Conservation (phyloP, 495 filamentous ascomycete species). For the Tuber magnatum region DNA sequence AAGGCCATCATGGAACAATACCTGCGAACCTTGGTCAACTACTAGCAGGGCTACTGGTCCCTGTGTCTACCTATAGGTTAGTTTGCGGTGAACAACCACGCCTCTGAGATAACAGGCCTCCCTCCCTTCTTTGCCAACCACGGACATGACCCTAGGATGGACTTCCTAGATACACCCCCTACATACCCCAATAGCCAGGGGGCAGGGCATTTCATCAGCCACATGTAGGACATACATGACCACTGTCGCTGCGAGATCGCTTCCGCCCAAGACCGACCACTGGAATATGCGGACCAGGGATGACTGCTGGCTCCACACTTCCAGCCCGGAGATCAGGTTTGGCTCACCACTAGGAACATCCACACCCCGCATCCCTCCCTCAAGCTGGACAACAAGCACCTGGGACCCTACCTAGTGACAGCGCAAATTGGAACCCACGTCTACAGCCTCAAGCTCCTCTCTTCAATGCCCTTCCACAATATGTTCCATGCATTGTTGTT, state of each 20-base stretch:
- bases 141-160: no score
- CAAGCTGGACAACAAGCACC: conserved; percentile 9
- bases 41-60: conserved; percentile 39
- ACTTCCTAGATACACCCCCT: background rate
- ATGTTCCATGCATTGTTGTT: no score
- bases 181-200: background rate
- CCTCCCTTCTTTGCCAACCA: conserved; percentile 20
- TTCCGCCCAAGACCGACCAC: no score
- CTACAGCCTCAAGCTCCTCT: no score
- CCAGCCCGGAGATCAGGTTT: background rate
- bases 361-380: background rate
- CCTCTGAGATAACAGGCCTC: background rate
- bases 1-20: conserved; percentile 38
- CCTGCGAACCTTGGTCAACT: conserved; percentile 28
- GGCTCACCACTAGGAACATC: background rate
- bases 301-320: background rate
- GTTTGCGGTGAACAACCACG: conserved; percentile 19
- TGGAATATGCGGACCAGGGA: no score
- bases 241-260: background rate
- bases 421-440: background rate
- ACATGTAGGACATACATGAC: background rate
- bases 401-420: background rate
- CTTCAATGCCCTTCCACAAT: no score
- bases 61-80: conserved; percentile 27
- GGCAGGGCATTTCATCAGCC: background rate